These are phyloP conservation scores for Verticillium nubilum DNA, from an alignment of 2,329 filamentous ascomycete genomes.

Conservation along the genomic window DNA sequence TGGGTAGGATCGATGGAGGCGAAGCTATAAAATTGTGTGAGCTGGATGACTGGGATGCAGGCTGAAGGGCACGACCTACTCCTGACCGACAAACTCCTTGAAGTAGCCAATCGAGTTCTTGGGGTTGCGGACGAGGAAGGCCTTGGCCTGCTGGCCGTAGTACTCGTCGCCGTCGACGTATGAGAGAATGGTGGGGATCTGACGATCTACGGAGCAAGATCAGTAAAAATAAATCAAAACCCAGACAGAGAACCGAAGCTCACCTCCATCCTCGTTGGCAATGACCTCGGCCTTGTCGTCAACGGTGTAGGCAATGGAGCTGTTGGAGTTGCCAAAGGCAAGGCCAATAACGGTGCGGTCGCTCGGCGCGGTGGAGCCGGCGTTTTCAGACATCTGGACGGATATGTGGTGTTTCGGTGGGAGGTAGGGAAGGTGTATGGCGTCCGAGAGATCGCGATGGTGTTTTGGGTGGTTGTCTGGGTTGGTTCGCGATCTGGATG, in stretches of 20 bases:
- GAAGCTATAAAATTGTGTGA: conserved; percentile 50
- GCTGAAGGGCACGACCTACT: conserved; percentile 49
- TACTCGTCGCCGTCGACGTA: conserved; percentile 97
- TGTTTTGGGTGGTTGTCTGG: background rate
- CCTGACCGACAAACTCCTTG: conserved; percentile 90
- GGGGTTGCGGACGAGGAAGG: conserved; percentile 85
- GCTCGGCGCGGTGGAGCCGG: conserved; percentile 42
- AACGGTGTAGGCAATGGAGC: conserved; percentile 87
- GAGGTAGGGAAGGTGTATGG: background rate
- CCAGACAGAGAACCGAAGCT: conserved; percentile 35
- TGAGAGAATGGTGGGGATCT: conserved; percentile 90
- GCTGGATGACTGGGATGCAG: conserved; percentile 3
- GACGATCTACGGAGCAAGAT: conserved; percentile 62
- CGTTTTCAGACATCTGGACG: conserved; percentile 40
- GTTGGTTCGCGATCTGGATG: background rate
- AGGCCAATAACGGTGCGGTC: conserved; percentile 81
- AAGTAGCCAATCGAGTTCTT: conserved; percentile 94
- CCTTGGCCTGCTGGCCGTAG: conserved; percentile 91
- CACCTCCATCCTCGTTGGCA: conserved; percentile 93
- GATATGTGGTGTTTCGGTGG: background rate
- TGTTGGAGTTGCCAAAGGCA: conserved; percentile 97
- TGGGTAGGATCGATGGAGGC: conserved; percentile 95
- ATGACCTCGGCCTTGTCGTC: conserved; percentile 97
- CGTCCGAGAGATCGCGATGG: background rate
- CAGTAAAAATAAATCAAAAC: background rate